Conservation (phyloP, 2,329 filamentous ascomycete genomes). For the Fusarium solani-melongenae region DNA sequence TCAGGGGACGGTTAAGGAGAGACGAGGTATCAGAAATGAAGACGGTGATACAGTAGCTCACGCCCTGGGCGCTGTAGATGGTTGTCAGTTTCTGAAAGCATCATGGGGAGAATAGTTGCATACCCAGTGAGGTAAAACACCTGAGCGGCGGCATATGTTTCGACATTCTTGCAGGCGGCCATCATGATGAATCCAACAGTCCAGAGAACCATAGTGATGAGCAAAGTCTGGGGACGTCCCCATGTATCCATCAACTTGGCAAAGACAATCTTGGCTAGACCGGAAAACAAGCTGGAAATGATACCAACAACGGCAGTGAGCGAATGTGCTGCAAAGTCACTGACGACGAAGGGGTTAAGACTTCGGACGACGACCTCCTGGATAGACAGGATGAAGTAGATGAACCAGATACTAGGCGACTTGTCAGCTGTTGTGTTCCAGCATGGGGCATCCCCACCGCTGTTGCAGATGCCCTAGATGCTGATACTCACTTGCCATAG, state of each 20-base stretch:
- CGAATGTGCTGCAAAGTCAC: conserved; percentile 59
- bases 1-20: conserved; percentile 72
- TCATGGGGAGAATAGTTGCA: background rate
- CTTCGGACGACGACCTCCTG: conserved; percentile 50
- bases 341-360: conserved; percentile 56
- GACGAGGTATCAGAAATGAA: conserved; percentile 76
- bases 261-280: conserved; percentile 68
- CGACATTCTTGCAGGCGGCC: background rate
- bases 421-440: background rate
- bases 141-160: conserved; percentile 1
- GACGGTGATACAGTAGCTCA: conserved; percentile 61
- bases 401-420: conserved; percentile 51
- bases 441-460: background rate
- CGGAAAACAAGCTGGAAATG: conserved; percentile 61
- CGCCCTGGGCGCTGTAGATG: conserved; percentile 49
- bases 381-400: conserved; percentile 58
- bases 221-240: conserved; percentile 69
- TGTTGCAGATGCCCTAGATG: background rate
- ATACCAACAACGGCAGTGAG: conserved; percentile 61
- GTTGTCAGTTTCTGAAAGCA: background rate
- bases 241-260: conserved; percentile 73
- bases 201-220: conserved; percentile 60
- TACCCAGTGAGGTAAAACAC: conserved; percentile 8
- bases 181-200: conserved; percentile 62
- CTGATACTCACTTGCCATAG: conserved; percentile 54